Base-by-base conservation (phyloP, 352 stramenopile genomes). In the Globisporangium orthogonon region DNA sequence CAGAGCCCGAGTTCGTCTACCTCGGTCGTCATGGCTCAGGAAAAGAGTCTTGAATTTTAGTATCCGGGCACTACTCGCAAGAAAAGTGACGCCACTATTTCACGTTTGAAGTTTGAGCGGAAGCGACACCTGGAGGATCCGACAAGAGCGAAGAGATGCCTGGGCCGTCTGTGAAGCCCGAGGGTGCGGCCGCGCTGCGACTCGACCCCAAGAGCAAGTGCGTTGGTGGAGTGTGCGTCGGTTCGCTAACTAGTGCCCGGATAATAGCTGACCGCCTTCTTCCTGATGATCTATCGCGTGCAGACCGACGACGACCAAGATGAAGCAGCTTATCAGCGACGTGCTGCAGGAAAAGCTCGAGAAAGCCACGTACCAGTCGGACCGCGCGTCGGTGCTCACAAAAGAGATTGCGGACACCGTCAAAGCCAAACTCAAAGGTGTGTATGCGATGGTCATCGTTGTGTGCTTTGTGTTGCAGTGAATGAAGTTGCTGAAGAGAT, bases 331-430 rank as follows among this genome's bases (percentile, higher is more conserved):
- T 29, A 86, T 92, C 50, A 66, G 45, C 13, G 68, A 89, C 33
- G 63, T 92, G 45, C 63, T 92, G 49, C 58, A 71, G 29, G 74
- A 89, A 33, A 92, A 90, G 60, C 66, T 92, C 52, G 73, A 87
- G 28, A 73, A 73, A 49, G 66, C 63, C 13, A 67, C 50, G 53
- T 90, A 89, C 61, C 76, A 91, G 60, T 89, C 82, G 33, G 86
- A 96, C 44, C 72, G 77, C 50, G 81, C 83, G 31, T 85, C 81
- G 3, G 62, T 61, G 29, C 66, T 94, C 58, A 95, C 85, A 17
- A 96, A 95, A 44, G 82, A 91, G 63, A 89, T 96, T 50, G 84
- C 86, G 23, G 87, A 96, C 54, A 64, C 77, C 1, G 78, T 96
- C 61, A 96, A 96, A 62, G 60, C 76, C 52, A 70, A 75, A 39